Evolutionary conservation across 1,139 yeast genomes (phyloP).

Genomic region (Yamadazyma dendronema): DNA sequence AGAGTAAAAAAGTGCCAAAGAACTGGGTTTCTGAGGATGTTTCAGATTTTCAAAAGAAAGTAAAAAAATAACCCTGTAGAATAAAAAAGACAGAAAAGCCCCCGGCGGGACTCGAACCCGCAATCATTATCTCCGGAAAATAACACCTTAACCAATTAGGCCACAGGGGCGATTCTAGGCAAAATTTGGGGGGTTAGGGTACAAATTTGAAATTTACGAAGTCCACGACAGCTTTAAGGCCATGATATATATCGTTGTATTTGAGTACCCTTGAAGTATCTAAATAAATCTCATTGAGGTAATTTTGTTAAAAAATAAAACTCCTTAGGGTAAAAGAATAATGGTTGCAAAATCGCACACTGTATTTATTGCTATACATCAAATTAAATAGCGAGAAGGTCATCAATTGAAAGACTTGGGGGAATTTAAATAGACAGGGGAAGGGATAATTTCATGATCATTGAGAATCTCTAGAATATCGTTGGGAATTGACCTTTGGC

Average conservation of each 20-base stretch:
- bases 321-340: neutral
- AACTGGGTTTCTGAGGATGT: no score
- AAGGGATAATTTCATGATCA: conserved; percentile 7
- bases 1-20: no score
- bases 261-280: no score
- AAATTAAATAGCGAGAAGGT: neutral
- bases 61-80: conserved; percentile 1
- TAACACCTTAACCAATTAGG: conserved; percentile 57
- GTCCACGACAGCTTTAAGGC: no score
- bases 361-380: neutral
- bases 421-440: conserved; percentile 1
- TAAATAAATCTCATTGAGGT: neutral
- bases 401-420: neutral
- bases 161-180: conserved; percentile 44
- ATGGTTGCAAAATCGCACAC: neutral
- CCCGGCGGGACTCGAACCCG: conserved; percentile 63
- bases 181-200: neutral
- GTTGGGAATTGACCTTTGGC: conserved; percentile 11
- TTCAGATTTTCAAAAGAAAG: neutral
- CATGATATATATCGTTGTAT: no score
- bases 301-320: neutral
- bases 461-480: conserved; percentile 14
- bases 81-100: conserved; percentile 26
- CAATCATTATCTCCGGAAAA: conserved; percentile 56
- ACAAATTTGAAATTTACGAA: neutral